These are phyloP conservation scores for Hanseniaspora meyeri DNA, from an alignment of 805 yeast species.

Conservation along the genomic window DNA sequence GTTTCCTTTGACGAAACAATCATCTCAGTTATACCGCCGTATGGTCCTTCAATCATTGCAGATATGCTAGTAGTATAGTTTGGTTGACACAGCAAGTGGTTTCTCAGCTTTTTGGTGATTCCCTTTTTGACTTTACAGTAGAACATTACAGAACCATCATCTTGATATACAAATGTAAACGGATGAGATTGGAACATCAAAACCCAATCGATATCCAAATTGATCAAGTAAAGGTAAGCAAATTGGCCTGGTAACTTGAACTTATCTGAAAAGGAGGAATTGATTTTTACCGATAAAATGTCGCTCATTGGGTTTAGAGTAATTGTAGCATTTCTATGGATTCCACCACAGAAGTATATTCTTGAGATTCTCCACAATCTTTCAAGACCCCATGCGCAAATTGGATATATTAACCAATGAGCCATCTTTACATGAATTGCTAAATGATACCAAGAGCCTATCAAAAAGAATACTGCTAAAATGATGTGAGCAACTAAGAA, in stretches of 20 bases:
- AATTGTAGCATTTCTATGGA: slow-evolving; percentile 36
- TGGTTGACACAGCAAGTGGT: slow-evolving; percentile 21
- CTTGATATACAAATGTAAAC: slow-evolving; percentile 19
- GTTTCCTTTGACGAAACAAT: slow-evolving; percentile 24
- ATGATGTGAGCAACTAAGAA: slow-evolving; percentile 35
- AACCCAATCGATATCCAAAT: slow-evolving; percentile 11
- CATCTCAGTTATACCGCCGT: slow-evolving; percentile 33
- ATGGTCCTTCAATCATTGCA: slow-evolving; percentile 48
- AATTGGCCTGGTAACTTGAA: slow-evolving; percentile 12
- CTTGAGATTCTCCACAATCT: slow-evolving; percentile 45
- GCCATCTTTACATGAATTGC: slow-evolving; percentile 34
- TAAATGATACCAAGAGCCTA: slow-evolving; percentile 38
- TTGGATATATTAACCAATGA: slow-evolving; percentile 40
- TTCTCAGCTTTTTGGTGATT: slow-evolving; percentile 33
- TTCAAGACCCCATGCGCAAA: slow-evolving; percentile 63
- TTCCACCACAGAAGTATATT: slow-evolving; percentile 46
- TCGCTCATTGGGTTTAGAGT: slow-evolving; percentile 12
- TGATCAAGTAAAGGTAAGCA: slow-evolving; percentile 11
- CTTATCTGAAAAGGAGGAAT: slow-evolving; percentile 4
- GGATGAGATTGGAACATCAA: slow-evolving; percentile 59
- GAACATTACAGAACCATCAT: slow-evolving; percentile 29
- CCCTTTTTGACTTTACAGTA: slow-evolving; percentile 42
- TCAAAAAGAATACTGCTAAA: slow-evolving; percentile 34
- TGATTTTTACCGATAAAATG: slow-evolving; percentile 15
- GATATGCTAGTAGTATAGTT: slow-evolving; percentile 14